Evolutionary conservation across 768 basidiomycete genomes (phyloP).

Genomic region (Tricholoma saponaceum): DNA sequence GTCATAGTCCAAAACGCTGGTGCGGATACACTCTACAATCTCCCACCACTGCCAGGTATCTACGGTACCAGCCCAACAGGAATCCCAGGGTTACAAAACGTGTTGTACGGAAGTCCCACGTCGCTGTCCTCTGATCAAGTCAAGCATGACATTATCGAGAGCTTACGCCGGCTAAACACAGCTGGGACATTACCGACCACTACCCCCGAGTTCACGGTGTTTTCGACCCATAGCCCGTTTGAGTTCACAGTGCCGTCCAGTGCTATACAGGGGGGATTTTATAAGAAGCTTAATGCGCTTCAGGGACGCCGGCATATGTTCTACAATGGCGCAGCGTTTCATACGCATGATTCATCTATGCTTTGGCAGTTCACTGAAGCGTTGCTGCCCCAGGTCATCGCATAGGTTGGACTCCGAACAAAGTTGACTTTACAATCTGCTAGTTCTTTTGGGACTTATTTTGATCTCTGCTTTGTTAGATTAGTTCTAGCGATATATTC

Average conservation of each 20-base stretch:
- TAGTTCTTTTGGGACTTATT: not conserved
- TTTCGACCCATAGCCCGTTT: not conserved
- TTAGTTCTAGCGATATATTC: not conserved
- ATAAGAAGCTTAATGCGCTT: not conserved
- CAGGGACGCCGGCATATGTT: not conserved
- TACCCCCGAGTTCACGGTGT: not conserved
- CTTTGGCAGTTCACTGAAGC: not conserved
- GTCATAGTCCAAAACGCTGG: not conserved
- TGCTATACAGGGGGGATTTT: not conserved
- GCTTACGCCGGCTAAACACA: not conserved
- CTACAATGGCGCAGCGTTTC: not conserved
- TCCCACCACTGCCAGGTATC: not conserved
- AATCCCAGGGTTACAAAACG: not conserved
- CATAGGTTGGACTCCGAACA: not conserved
- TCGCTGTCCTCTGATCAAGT: not conserved
- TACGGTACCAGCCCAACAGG: not conserved
- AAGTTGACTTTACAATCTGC: not conserved
- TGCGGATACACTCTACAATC: not conserved
- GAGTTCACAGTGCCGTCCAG: not conserved
- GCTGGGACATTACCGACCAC: not conserved
- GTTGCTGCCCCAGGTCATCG: not conserved
- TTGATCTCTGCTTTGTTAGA: not conserved
- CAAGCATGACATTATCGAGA: not conserved
- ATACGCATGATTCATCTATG: not conserved
- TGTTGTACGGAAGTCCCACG: not conserved